Percentiles rank a stretch among this genome's conserved stretches.
phyloP scores from a whole-genome alignment of 225 moss, liverwort and hornwort genomes.

The Takakia lepidozioides region DNA sequence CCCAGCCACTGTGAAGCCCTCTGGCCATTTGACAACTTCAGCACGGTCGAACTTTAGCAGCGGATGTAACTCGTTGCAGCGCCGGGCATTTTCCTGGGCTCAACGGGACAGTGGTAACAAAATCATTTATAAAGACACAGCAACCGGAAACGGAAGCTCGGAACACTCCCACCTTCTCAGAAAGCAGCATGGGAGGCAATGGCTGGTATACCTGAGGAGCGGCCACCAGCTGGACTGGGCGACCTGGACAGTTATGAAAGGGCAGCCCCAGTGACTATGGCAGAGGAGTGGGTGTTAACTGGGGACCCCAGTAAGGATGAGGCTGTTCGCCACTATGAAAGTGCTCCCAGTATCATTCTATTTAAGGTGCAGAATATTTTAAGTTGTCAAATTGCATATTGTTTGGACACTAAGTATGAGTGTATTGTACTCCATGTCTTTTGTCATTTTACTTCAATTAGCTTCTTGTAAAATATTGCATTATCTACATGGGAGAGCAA shows the following conservation, averaged over 20 bases:
- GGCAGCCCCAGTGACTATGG: conserved; percentile 60
- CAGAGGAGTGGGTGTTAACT: conserved; percentile 88
- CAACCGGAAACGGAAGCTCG: conserved; percentile 70
- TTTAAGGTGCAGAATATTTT: conserved; percentile 84
- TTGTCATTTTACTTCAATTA: no score
- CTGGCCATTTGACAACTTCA: conserved; percentile 23
- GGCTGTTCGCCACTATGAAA: conserved; percentile 85
- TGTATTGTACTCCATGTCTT: no score
- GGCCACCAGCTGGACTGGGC: conserved; percentile 22
- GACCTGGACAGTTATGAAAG: conserved; percentile 71
- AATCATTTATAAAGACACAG: conserved; percentile 52
- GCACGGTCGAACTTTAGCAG: conserved; percentile 63
- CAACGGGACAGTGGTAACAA: conserved; percentile 69
- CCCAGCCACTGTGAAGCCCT: conserved; percentile 32
- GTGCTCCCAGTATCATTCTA: conserved; percentile 85
- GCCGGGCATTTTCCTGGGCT: conserved; percentile 86
- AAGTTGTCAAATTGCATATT: no score
- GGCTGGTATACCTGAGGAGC: conserved; percentile 88
- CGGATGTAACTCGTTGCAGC: conserved; percentile 64
- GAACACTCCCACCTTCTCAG: conserved; percentile 76
- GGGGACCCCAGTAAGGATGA: conserved; percentile 87
- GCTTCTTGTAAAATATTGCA: no score
- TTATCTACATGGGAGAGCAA: no score
- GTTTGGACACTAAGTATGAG: no score
- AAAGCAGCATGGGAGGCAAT: conserved; percentile 96